Percentiles rank a stretch among this genome's conserved stretches.
phyloP scores from a whole-genome alignment of 2,329 filamentous ascomycete genomes.

The Trichoderma simmonsii region DNA sequence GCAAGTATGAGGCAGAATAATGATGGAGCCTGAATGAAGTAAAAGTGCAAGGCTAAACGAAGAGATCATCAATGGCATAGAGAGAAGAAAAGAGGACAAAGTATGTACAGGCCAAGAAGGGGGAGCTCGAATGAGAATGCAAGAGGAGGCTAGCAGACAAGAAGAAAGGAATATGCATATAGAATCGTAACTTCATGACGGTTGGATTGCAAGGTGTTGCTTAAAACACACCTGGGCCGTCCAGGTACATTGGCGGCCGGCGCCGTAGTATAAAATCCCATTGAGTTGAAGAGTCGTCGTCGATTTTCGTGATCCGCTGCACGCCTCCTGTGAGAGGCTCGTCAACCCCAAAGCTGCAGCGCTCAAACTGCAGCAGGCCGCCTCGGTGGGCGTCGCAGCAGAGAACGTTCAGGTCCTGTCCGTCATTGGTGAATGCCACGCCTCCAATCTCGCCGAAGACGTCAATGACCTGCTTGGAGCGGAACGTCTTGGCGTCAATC shows the following conservation, averaged over 20 bases:
- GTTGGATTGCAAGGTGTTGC: not conserved
- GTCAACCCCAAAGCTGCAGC: constrained; percentile 34
- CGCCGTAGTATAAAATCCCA: constrained; percentile 13
- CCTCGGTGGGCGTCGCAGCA: constrained; percentile 65
- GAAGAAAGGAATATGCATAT: not conserved
- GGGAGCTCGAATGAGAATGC: not conserved
- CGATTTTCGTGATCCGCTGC: not conserved
- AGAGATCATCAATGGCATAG: not conserved
- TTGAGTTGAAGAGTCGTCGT: not conserved
- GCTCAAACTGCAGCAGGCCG: constrained; percentile 62
- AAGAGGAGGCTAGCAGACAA: not conserved
- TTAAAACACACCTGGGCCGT: constrained; percentile 27
- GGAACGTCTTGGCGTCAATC: constrained; percentile 64
- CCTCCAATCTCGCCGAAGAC: constrained; percentile 75
- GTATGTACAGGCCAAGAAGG: constrained; percentile 1
- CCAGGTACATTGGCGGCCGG: constrained; percentile 17
- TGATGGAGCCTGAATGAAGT: not conserved
- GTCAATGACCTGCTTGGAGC: constrained; percentile 65
- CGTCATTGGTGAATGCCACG: constrained; percentile 62
- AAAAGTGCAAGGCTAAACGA: not conserved
- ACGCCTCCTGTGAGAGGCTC: constrained; percentile 23
- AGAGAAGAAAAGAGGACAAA: not conserved
- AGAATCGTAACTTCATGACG: constrained; percentile 14
- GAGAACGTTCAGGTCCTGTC: constrained; percentile 64
- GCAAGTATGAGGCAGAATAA: not conserved